Evolutionary conservation across 2,329 filamentous ascomycete genomes (phyloP).

Genomic region (Aurifilum marmelostoma): DNA sequence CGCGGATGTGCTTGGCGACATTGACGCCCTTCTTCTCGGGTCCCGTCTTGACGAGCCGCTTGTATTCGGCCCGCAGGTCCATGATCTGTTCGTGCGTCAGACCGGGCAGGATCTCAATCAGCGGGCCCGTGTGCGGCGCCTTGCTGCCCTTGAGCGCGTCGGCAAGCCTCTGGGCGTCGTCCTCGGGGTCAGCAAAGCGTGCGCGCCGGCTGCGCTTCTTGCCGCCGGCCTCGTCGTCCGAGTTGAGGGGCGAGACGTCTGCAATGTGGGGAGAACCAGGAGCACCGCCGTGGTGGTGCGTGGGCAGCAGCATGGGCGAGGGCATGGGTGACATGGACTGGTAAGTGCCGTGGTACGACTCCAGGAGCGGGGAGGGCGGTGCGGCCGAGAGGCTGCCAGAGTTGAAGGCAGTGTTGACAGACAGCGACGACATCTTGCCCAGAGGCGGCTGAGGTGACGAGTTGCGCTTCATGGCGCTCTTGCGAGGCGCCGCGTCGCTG

Average conservation of each 20-base stretch:
- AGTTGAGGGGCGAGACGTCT: constrained; percentile 58
- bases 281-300: constrained; percentile 53
- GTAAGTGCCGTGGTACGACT: constrained; percentile 92
- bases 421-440: constrained; percentile 56
- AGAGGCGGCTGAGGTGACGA: constrained; percentile 54
- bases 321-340: constrained; percentile 96
- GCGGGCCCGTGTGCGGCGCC: constrained; percentile 67
- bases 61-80: constrained; percentile 86
- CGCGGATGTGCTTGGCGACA: constrained; percentile 82
- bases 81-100: constrained; percentile 88
- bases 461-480: constrained; percentile 44
- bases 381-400: constrained; percentile 51
- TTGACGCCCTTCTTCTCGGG: constrained; percentile 76
- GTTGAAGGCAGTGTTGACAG: constrained; percentile 52
- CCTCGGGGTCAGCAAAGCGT: constrained; percentile 82
- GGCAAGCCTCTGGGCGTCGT: constrained; percentile 77
- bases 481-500: constrained; percentile 35
- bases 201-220: constrained; percentile 60
- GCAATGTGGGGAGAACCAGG: constrained; percentile 43
- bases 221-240: constrained; percentile 51
- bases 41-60: constrained; percentile 82
- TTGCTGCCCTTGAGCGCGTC: constrained; percentile 71
- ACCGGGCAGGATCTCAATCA: constrained; percentile 83
- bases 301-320: constrained; percentile 68
- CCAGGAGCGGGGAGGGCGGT: constrained; percentile 82